Percentiles rank a stretch among this genome's conserved stretches.
phyloP scores from a whole-genome alignment of 176 grass and related monocot genomes.

The Musa schizocarpa region DNA sequence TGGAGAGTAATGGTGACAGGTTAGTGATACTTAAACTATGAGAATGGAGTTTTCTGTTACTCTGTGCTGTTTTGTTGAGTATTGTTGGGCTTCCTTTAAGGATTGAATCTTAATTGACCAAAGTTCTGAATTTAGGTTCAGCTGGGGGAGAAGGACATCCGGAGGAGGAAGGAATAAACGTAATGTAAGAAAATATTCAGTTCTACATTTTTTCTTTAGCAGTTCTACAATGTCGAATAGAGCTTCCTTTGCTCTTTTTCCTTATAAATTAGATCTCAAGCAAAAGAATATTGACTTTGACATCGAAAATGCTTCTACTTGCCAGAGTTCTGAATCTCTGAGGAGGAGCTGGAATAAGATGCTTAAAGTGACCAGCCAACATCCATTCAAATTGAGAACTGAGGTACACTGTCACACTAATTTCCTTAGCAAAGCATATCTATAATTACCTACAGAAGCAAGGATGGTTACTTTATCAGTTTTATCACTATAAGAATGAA shows the following conservation, averaged over 20 bases:
- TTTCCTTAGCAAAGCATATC: background rate
- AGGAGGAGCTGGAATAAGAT: constrained; percentile 71
- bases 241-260: background rate
- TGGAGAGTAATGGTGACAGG: constrained; percentile 50
- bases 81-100: constrained; percentile 5
- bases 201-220: background rate
- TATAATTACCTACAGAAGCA: background rate
- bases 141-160: constrained; percentile 42
- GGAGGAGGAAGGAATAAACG: constrained; percentile 48
- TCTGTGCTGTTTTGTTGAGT: background rate
- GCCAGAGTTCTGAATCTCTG: constrained; percentile 50
- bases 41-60: background rate
- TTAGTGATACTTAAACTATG: constrained; percentile 1
- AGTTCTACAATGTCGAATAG: background rate
- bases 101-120: background rate
- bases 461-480: too few relatives aligned
- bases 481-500: too few relatives aligned
- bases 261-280: background rate
- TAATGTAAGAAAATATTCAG: constrained; percentile 37
- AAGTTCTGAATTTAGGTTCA: constrained; percentile 35
- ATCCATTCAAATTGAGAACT: constrained; percentile 91
- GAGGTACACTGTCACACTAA: constrained; percentile 43
- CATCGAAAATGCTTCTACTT: constrained; percentile 9
- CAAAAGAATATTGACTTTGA: background rate
- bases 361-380: constrained; percentile 74